These are phyloP conservation scores for Leccinum insigne DNA, from an alignment of 1,284 basidiomycete genomes.

Conservation along the genomic window DNA sequence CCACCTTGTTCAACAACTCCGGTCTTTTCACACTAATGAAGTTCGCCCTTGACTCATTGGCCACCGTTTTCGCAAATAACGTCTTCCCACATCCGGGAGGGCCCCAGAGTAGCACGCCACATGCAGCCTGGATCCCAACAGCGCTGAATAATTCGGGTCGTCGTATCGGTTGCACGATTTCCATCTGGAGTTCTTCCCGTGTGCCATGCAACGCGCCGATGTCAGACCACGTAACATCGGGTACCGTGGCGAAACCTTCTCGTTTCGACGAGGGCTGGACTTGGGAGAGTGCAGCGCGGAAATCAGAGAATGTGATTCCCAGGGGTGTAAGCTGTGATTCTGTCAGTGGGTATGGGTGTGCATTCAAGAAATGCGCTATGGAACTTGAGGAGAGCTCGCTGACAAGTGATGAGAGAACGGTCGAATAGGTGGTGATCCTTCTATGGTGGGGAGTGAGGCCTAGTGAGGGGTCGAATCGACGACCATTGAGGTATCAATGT, in stretches of 20 bases:
- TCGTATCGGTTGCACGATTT: conserved; percentile 94
- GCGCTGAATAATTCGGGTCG: conserved; percentile 85
- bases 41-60: conserved; percentile 92
- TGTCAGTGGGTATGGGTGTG: conserved; percentile 82
- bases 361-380: conserved; percentile 87
- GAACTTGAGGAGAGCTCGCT: conserved; percentile 57
- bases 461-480: conserved; percentile 41
- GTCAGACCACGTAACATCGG: conserved; percentile 94
- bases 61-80: conserved; percentile 93
- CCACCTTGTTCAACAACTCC: conserved; percentile 92
- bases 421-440: conserved; percentile 14
- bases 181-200: conserved; percentile 94
- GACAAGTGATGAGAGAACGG: conserved; percentile 47
- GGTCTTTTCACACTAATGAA: conserved; percentile 99
- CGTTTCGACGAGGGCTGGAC: conserved; percentile 97
- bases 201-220: conserved; percentile 89
- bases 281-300: conserved; percentile 75
- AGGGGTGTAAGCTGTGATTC: conserved; percentile 78
- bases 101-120: conserved; percentile 1
- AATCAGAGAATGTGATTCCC: conserved; percentile 81
- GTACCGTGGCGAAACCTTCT: conserved; percentile 97
- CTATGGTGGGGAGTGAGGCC: conserved; percentile 15
- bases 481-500: conserved; percentile 47
- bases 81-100: conserved; percentile 90
- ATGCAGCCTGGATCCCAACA: background rate